These are phyloP conservation scores for Melocanna baccifera DNA, from an alignment of 176 grass and related monocot species.

Conservation along the genomic window DNA sequence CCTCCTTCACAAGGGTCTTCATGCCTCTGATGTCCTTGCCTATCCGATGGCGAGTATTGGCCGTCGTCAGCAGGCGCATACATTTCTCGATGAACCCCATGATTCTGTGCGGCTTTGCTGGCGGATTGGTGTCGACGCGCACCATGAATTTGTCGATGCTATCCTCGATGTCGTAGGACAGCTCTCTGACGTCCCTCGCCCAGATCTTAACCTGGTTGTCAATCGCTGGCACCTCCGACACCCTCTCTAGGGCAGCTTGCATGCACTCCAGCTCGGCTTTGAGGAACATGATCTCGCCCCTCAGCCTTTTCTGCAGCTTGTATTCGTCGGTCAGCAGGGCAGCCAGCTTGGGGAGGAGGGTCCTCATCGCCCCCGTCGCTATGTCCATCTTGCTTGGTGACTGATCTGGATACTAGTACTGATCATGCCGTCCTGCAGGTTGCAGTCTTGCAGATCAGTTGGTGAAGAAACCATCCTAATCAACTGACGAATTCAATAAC, in stretches of 20 bases:
- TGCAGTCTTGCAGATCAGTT: no score
- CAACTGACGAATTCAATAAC: no score
- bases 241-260: background rate
- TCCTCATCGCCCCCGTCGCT: background rate
- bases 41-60: background rate
- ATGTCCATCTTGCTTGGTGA: no score
- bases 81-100: background rate
- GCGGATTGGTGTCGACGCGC: background rate
- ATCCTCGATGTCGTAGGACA: slow-evolving; percentile 14
- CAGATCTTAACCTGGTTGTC: background rate
- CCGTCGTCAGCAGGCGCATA: background rate
- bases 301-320: background rate
- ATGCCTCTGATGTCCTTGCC: background rate
- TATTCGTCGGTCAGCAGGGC: background rate
- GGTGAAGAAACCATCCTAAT: no score
- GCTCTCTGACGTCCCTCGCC: background rate
- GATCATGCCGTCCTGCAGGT: no score
- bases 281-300: slow-evolving; percentile 10
- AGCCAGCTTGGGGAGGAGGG: background rate
- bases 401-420: no score
- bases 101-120: background rate
- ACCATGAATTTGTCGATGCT: slow-evolving; percentile 22
- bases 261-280: slow-evolving; percentile 2
- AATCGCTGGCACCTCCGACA: background rate
- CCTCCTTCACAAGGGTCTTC: background rate